Evolutionary conservation across 495 filamentous ascomycete species (phyloP).

Genomic region (Aspergillus biplanus): DNA sequence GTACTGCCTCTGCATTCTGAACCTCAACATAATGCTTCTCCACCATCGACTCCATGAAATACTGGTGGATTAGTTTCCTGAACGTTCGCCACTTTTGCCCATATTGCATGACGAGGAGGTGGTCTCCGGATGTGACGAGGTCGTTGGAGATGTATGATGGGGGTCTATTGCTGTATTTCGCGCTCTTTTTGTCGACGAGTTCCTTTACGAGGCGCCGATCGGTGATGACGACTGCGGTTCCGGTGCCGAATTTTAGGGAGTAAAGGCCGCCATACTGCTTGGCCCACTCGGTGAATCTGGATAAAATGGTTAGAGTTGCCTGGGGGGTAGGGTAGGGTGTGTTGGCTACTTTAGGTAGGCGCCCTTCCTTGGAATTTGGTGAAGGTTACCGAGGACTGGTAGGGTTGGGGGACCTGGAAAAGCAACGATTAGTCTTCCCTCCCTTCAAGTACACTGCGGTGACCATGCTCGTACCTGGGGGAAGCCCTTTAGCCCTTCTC

Average conservation of each 20-base stretch:
- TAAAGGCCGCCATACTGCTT: slow-evolving; percentile 48
- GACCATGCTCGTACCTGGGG: no score
- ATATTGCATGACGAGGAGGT: slow-evolving; percentile 52
- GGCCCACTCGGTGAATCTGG: slow-evolving; percentile 50
- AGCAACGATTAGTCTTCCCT: no score
- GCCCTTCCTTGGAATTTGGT: no score
- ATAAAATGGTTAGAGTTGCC: not conserved
- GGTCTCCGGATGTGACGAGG: slow-evolving; percentile 49
- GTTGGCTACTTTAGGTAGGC: no score
- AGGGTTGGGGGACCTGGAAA: no score
- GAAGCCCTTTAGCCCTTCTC: no score
- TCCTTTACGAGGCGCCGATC: slow-evolving; percentile 41
- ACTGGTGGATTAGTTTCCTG: slow-evolving; percentile 46
- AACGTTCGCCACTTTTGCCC: slow-evolving; percentile 43
- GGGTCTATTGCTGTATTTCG: slow-evolving; percentile 50
- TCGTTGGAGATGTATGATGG: slow-evolving; percentile 42
- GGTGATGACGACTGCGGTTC: slow-evolving; percentile 44
- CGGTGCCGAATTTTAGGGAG: slow-evolving; percentile 43
- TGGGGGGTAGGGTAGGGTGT: no score
- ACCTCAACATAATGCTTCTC: slow-evolving; percentile 45
- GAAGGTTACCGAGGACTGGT: no score
- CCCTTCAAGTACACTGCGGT: no score
- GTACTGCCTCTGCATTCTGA: slow-evolving; percentile 48
- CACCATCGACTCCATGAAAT: slow-evolving; percentile 42
- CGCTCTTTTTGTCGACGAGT: slow-evolving; percentile 47